Evolutionary conservation across 2,329 filamentous ascomycete species (phyloP).

Genomic region (Zymoseptoria tritici): DNA sequence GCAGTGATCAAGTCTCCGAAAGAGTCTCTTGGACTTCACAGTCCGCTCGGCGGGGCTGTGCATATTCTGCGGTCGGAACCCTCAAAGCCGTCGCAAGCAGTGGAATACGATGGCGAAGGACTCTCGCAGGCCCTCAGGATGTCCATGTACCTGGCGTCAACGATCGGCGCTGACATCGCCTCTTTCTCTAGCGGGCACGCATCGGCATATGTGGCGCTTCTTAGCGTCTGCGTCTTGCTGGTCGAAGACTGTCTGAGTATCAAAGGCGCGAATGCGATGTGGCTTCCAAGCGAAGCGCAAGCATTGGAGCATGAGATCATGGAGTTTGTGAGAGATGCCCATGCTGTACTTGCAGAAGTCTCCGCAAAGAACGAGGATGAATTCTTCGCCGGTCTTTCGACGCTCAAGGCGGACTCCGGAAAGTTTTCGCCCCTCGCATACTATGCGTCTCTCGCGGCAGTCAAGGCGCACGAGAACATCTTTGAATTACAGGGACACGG

Average conservation of each 20-base stretch:
- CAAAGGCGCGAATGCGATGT: constrained; percentile 47
- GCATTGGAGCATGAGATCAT: constrained; percentile 48
- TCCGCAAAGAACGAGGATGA: background rate
- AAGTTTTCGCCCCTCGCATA: constrained; percentile 27
- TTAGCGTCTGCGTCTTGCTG: constrained; percentile 49
- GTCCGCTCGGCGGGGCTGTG: constrained; percentile 61
- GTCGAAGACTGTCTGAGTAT: constrained; percentile 55
- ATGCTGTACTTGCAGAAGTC: constrained; percentile 35
- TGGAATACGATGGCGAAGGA: constrained; percentile 54
- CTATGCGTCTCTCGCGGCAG: constrained; percentile 36
- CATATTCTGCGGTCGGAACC: constrained; percentile 48
- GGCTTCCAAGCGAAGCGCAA: constrained; percentile 29
- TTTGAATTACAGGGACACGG: constrained; percentile 38
- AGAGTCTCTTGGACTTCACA: constrained; percentile 65
- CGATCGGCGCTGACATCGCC: constrained; percentile 43
- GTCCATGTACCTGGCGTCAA: constrained; percentile 58
- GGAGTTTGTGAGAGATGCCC: constrained; percentile 46
- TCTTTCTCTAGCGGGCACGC: constrained; percentile 25
- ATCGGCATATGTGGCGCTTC: constrained; percentile 39
- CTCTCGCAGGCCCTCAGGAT: constrained; percentile 69
- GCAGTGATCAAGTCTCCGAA: constrained; percentile 50
- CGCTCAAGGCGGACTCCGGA: background rate
- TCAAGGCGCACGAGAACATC: constrained; percentile 31
- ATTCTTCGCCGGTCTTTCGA: background rate
- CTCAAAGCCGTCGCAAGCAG: constrained; percentile 19